Base-by-base conservation (phyloP, 352 stramenopile species). In the Aphanomyces invadans region DNA sequence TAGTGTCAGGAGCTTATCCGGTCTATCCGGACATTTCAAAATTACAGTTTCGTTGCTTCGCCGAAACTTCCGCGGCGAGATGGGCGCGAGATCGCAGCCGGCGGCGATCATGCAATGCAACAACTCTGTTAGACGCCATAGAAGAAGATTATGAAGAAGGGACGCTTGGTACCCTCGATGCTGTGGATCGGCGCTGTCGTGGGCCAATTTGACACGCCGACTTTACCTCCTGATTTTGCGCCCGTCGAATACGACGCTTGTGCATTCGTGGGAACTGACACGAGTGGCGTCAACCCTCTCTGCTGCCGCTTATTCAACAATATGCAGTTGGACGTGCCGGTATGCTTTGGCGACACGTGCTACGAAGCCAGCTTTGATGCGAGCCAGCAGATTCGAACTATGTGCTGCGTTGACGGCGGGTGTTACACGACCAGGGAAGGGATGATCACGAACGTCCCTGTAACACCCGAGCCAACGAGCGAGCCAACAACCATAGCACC, bases 361-460 rank as follows among this genome's bases (percentile, higher is more conserved):
- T 54, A 31, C 26, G 46, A 25, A 31, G 11, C 46, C 10, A 54
- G 26, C 26, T 31, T 54, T 21, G 46, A 54, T n/a, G 0, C 26
- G 46, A 54, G 7, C n/a, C 26, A 23, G n/a, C n/a, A 54, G 15
- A 29, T 54, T 31, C 46, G 26, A 54, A 54, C 10, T n/a, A 54
- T 54, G 46, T 54, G 46, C 46, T 54, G 46, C 46, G 10, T 25
- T n/a, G 46, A 54, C 46, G 10, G 10, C 15, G 46, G n/a, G 15
- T 54, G 46, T n/a, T 54, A 54, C 46, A 29, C n/a, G 10, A 54
- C 46, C 46, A 25, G 46, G n/a, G 46, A 54, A 54, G n/a, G 46
- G 7, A 15, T 15, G 7, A 42, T 42, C 36, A 42, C 36, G 15
- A 7, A 15, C 15, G 36, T 15, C 7, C 36, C 36, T 42, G 36